Conservation (phyloP, 352 stramenopile genomes). For the Globisporangium acanthophoron region DNA sequence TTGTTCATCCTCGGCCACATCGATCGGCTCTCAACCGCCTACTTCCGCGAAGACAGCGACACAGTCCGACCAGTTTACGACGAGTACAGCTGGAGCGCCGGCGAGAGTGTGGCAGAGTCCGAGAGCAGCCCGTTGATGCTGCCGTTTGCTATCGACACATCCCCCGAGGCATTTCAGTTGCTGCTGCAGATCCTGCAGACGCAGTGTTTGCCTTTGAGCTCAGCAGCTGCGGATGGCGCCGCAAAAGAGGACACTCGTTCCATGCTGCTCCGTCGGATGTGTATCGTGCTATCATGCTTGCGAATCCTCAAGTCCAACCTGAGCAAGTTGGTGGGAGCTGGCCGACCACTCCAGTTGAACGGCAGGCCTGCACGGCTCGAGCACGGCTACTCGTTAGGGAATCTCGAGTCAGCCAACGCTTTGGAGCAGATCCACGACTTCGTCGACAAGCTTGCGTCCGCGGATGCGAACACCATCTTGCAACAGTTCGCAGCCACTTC, state of each 20-base stretch:
- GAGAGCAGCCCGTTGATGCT: constrained; percentile 8
- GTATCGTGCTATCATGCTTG: constrained; percentile 29
- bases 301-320: constrained; percentile 44
- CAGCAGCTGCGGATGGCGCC: neutral
- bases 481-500: neutral
- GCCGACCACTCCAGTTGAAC: neutral
- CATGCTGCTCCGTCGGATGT: constrained; percentile 12
- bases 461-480: constrained; percentile 1
- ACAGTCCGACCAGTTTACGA: neutral
- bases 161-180: constrained; percentile 15
- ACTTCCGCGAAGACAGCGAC: constrained; percentile 16
- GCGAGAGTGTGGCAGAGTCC: neutral
- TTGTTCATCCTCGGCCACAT: constrained; percentile 45
- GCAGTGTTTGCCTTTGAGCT: neutral
- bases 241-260: neutral
- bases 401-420: neutral
- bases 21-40: constrained; percentile 29
- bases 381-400: neutral
- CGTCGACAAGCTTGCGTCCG: constrained; percentile 1
- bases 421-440: constrained; percentile 8
- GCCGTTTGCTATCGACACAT: constrained; percentile 41
- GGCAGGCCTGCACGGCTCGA: neutral
- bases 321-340: constrained; percentile 14
- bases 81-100: neutral
- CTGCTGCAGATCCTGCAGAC: constrained; percentile 25